phyloP scores from a whole-genome alignment of 1,284 basidiomycete genomes.

The Malassezia cuniculi region DNA sequence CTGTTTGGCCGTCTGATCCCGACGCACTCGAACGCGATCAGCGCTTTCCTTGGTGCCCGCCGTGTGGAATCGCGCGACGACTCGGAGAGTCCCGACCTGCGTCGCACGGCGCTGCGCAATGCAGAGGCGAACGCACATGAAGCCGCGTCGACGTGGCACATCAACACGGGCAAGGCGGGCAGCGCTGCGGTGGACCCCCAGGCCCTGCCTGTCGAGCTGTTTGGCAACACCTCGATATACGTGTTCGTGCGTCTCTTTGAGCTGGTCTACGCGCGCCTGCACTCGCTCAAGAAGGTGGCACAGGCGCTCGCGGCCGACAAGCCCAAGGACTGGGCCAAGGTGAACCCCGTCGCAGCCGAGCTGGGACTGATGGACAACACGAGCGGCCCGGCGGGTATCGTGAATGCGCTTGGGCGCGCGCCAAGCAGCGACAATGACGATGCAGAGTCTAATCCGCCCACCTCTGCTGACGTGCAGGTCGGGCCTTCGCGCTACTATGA shows the following conservation, averaged over 20 bases:
- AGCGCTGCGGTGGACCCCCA: not conserved
- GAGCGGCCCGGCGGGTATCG: conserved; percentile 46
- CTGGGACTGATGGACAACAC: conserved; percentile 55
- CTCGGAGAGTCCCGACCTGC: conserved; percentile 20
- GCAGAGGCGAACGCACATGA: conserved; percentile 22
- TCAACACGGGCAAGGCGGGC: conserved; percentile 31
- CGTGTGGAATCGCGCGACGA: conserved; percentile 18
- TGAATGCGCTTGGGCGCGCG: conserved; percentile 17
- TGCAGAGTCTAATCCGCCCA: too few species aligned
- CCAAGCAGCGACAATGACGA: conserved; percentile 12
- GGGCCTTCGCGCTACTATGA: conserved; percentile 58
- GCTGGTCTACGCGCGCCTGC: conserved; percentile 74
- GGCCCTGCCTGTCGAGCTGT: conserved; percentile 54
- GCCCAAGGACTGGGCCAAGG: conserved; percentile 40
- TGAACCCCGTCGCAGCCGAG: conserved; percentile 52
- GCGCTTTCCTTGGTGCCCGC: conserved; percentile 19
- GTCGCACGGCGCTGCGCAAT: conserved; percentile 24
- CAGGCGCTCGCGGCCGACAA: conserved; percentile 47
- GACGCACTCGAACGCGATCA: conserved; percentile 54
- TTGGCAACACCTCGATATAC: conserved; percentile 85
- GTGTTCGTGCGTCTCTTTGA: conserved; percentile 65
- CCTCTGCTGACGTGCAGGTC: conserved; percentile 20
- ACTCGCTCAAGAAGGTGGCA: conserved; percentile 58
- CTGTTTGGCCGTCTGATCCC: conserved; percentile 75
- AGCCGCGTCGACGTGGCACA: conserved; percentile 47